Evolutionary conservation across 345 rosid genomes (phyloP).

Genomic region (Rhodamnia rubescens): DNA sequence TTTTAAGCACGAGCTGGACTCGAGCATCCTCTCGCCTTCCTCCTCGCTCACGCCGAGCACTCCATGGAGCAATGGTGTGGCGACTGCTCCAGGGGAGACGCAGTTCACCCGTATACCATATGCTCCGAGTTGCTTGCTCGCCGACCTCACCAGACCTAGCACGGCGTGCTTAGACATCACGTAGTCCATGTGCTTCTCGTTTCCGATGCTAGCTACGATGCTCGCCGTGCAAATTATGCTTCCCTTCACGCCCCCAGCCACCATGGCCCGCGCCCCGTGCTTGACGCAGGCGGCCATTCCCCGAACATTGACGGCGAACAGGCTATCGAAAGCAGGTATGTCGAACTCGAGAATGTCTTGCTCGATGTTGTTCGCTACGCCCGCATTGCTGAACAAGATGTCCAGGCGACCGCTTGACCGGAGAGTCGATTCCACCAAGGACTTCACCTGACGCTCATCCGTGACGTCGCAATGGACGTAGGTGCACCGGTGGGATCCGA

Average conservation of each 20-base stretch:
- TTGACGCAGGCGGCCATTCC: slow-evolving; percentile 1
- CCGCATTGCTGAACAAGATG: slow-evolving; percentile 27
- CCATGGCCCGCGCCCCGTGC: slow-evolving; percentile 28
- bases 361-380: neutral
- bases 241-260: slow-evolving; percentile 12
- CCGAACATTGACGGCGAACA: slow-evolving; percentile 10
- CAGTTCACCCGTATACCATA: neutral
- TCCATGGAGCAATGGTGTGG: slow-evolving; percentile 1
- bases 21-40: neutral
- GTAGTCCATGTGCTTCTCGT: slow-evolving; percentile 1
- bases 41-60: neutral
- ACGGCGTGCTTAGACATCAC: slow-evolving; percentile 32
- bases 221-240: slow-evolving; percentile 34
- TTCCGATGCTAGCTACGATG: neutral
- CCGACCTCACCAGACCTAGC: slow-evolving; percentile 15
- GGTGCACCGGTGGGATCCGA: neutral
- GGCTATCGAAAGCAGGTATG: neutral
- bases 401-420: slow-evolving; percentile 5
- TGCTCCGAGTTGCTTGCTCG: neutral
- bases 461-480: slow-evolving; percentile 18
- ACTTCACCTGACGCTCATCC: slow-evolving; percentile 7
- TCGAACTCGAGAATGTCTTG: slow-evolving; percentile 9
- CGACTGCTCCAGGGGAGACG: neutral
- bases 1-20: neutral
- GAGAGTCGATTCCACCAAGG: slow-evolving; percentile 6